Percentiles rank a stretch among this genome's conserved stretches.
Evolutionary conservation across 1,284 basidiomycete genomes (phyloP).

Genomic region (Pterulicium gracile): DNA sequence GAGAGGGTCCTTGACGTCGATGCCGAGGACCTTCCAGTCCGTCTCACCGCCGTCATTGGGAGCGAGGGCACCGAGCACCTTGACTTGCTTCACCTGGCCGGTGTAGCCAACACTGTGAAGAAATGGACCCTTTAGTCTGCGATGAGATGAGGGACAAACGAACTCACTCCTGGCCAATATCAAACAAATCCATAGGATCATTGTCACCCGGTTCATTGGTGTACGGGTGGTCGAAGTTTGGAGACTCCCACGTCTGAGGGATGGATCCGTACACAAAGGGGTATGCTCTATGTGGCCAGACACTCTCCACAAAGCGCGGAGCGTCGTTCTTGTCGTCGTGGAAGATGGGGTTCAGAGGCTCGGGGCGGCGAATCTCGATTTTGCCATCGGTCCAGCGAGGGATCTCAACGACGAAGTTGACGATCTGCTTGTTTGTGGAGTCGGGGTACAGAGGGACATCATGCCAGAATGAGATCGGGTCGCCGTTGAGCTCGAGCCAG

Average conservation of each 20-base stretch:
- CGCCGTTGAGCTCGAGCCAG: slow-evolving; percentile 83
- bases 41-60: slow-evolving; percentile 97
- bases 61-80: slow-evolving; percentile 99
- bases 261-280: slow-evolving; percentile 99
- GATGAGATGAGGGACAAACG: too few relatives aligned
- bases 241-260: slow-evolving; percentile 99
- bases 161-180: slow-evolving; percentile 99
- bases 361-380: slow-evolving; percentile 98
- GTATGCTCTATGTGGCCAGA: slow-evolving; percentile 99
- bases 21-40: slow-evolving; percentile 98
- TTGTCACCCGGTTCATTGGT: slow-evolving; percentile 99
- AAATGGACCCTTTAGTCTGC: too few relatives aligned
- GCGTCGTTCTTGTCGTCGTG: slow-evolving; percentile 97
- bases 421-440: slow-evolving; percentile 83
- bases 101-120: slow-evolving; percentile 96
- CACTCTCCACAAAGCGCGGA: slow-evolving; percentile 96
- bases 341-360: slow-evolving; percentile 97
- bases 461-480: slow-evolving; percentile 86
- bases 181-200: slow-evolving; percentile 98
- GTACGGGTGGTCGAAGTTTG: slow-evolving; percentile 79
- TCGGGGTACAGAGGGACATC: slow-evolving; percentile 96
- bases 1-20: slow-evolving; percentile 94
- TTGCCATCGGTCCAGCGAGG: slow-evolving; percentile 99
- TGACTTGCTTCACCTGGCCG: slow-evolving; percentile 99
- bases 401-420: slow-evolving; percentile 98